Evolutionary conservation across 2,329 filamentous ascomycete species (phyloP), one percentile per base, ranked within the genome.

Genomic region (Pleomassaria siparia): DNA sequence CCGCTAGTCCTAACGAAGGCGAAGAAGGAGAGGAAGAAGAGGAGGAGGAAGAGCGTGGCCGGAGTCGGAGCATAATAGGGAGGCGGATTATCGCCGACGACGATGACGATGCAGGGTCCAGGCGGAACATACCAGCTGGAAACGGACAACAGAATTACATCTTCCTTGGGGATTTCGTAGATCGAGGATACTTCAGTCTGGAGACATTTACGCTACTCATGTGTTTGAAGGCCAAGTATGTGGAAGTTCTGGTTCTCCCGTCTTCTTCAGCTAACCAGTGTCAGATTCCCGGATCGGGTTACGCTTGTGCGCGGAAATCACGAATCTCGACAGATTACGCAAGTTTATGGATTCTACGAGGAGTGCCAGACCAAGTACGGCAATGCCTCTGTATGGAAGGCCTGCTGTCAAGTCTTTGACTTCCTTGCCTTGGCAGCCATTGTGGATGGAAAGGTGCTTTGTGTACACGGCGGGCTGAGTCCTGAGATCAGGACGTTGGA

Each of bases 381-480:
- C 72, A 97, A 96, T 69, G 92, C 94, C 54, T 97, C 96, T 63
- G 94, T 99, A 55, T 99, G 94, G 94, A 96, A 96, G 79, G 96
- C 90, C 72, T 99, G 96, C 72, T 96, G 91, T 69, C 92, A 99
- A 73, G 86, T 99, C 45, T 99, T 99, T 76, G 94, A 99, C 77
- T 99, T 94, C 77, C 88, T 99, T 30, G 92, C 94, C 58, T 84
- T 99, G 60, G 96, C 92, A 56, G 94, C 94, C 61, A 85, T 99
- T 64, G 96, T 99, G 73, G 92, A 99, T 76, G 96, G 96, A 77
- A 92, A 97, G 78, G 96, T 99, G 69, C 95, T 99, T 76, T 99
- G 94, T 75, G 86, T 99, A 50, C 94, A 99, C 79, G 94, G 94
- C 62, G 94, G 94, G 59, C 81, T 99, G 54, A 95, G 89, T 52